Percentiles rank a stretch among this genome's conserved stretches.
Evolutionary conservation across 2,329 filamentous ascomycete genomes (phyloP).

Genomic region (Podosphaera aphanis): DNA sequence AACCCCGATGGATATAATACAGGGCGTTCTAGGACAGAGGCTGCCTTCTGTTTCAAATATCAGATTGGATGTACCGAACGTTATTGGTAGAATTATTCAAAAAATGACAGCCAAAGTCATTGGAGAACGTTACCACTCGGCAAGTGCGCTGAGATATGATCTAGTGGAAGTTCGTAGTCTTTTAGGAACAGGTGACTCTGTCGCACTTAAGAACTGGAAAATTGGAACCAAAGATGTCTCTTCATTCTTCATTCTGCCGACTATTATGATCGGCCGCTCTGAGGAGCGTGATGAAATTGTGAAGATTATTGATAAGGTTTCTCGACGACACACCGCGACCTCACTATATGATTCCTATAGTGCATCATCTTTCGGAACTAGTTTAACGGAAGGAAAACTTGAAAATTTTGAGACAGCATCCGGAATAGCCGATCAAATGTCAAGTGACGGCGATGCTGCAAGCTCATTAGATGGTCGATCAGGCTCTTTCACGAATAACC

Average conservation of each 20-base stretch:
- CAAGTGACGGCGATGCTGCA: constrained; percentile 28
- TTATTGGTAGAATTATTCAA: constrained; percentile 60
- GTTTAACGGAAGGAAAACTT: constrained; percentile 20
- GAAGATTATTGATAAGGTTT: constrained; percentile 52
- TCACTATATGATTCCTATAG: constrained; percentile 21
- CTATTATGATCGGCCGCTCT: constrained; percentile 56
- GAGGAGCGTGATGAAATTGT: constrained; percentile 48
- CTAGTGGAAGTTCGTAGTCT: constrained; percentile 50
- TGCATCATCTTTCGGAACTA: constrained; percentile 27
- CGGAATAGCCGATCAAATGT: constrained; percentile 24
- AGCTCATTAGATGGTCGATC: constrained; percentile 26
- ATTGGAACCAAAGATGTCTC: constrained; percentile 68
- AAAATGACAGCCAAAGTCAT: constrained; percentile 82
- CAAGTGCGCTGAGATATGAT: constrained; percentile 66
- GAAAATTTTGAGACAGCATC: constrained; percentile 5
- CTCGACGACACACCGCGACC: constrained; percentile 19
- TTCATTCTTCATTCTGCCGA: constrained; percentile 77
- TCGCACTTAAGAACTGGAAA: constrained; percentile 47
- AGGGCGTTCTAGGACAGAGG: constrained; percentile 60
- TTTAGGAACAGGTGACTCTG: constrained; percentile 48
- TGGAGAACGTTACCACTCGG: constrained; percentile 70
- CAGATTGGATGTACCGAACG: constrained; percentile 63
- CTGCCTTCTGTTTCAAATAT: constrained; percentile 55
- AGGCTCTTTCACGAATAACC: constrained; percentile 4
- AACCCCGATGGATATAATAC: constrained; percentile 70